Evolutionary conservation across 371 early-diverging fungal genomes (phyloP).

Genomic region (Neoconidiobolus thromboides): DNA sequence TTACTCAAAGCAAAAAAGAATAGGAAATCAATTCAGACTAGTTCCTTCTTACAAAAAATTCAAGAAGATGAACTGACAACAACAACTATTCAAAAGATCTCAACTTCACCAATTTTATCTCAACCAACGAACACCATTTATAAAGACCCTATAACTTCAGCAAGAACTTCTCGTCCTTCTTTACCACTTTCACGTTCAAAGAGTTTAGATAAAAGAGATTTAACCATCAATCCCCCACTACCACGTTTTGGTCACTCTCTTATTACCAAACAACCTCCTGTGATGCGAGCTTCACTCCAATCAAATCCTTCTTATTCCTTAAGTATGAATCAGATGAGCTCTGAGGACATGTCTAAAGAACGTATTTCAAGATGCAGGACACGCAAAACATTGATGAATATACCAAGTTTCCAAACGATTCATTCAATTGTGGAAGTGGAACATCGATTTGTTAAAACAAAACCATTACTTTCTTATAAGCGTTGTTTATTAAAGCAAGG

Average conservation of each 20-base stretch:
- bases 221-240: slow-evolving; percentile 2
- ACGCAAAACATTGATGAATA: background rate
- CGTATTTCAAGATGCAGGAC: slow-evolving; percentile 1
- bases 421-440: slow-evolving; percentile 1
- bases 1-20: no score
- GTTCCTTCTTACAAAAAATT: no score
- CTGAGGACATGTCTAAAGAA: background rate
- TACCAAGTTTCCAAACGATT: background rate
- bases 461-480: background rate
- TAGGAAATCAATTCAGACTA: no score
- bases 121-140: no score
- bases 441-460: background rate
- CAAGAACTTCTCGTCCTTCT: background rate
- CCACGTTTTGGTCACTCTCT: background rate
- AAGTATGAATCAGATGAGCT: background rate
- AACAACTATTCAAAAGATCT: no score
- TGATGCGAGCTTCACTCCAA: background rate
- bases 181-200: background rate
- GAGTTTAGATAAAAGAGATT: background rate
- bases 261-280: background rate
- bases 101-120: no score
- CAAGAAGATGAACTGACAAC: no score
- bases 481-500: background rate
- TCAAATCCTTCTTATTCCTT: background rate
- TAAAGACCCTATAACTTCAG: no score